Evolutionary conservation across 2,329 filamentous ascomycete genomes (phyloP).

Genomic region (Periglandula ipomoeae): DNA sequence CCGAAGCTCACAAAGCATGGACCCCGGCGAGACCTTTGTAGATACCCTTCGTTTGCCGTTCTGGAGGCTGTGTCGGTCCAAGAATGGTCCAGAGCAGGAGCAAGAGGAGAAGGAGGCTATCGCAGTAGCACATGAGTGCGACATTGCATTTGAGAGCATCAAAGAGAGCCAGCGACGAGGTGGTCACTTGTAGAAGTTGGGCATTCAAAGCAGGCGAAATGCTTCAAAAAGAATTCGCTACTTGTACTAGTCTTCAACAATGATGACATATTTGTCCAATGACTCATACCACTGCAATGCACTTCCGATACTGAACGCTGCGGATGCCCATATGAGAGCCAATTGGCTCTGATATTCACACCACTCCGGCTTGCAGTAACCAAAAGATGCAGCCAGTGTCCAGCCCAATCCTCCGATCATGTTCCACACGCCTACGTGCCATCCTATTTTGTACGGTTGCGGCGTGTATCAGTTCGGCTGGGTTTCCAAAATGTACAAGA

Average conservation of each 20-base stretch:
- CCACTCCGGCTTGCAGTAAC: conserved; percentile 30
- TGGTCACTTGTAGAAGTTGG: too few relatives aligned
- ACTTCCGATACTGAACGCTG: conserved; percentile 12
- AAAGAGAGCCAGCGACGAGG: too few relatives aligned
- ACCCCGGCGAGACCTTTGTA: too few relatives aligned
- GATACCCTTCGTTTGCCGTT: too few relatives aligned
- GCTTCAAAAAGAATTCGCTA: too few relatives aligned
- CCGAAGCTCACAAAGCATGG: too few relatives aligned
- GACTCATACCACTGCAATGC: conserved; percentile 16
- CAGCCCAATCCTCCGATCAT: conserved; percentile 52
- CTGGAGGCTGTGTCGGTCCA: too few relatives aligned
- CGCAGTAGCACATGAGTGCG: too few relatives aligned
- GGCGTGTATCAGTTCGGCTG: conserved; percentile 53
- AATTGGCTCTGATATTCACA: conserved; percentile 33
- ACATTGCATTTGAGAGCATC: too few relatives aligned
- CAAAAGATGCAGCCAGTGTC: conserved; percentile 46
- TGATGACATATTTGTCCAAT: conserved; percentile 12
- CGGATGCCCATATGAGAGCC: conserved; percentile 16
- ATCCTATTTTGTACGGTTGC: conserved; percentile 44
- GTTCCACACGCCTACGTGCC: conserved; percentile 59
- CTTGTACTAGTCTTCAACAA: conserved; percentile 1
- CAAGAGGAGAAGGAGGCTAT: too few relatives aligned
- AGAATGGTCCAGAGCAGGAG: too few relatives aligned
- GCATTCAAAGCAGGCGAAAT: too few relatives aligned
- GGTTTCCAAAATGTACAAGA: conserved; percentile 56